These are phyloP conservation scores for Beauveria bassiana DNA, from an alignment of 2,329 filamentous ascomycete genomes.

Conservation along the genomic window DNA sequence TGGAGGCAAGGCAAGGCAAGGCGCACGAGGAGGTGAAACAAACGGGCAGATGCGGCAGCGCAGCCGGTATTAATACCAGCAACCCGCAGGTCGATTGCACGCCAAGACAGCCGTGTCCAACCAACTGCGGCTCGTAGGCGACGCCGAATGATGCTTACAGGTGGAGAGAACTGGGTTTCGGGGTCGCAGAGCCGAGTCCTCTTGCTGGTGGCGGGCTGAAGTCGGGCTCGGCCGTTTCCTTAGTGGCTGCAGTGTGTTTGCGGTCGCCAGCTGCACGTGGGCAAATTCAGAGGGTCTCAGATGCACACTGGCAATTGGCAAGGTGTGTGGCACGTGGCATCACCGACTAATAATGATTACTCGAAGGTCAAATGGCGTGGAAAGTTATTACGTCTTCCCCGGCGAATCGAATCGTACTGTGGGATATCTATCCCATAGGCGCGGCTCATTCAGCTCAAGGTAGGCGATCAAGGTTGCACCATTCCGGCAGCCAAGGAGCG, in stretches of 20 bases:
- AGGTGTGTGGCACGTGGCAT: background rate
- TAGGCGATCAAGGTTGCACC: background rate
- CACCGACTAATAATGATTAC: too few relatives aligned
- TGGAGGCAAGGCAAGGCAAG: background rate
- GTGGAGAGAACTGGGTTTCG: background rate
- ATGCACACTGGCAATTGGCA: background rate
- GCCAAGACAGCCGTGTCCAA: background rate
- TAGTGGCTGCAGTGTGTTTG: background rate
- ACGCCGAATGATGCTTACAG: background rate
- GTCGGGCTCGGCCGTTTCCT: background rate
- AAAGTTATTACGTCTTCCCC: background rate
- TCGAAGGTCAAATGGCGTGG: too few relatives aligned
- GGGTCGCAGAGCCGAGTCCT: background rate
- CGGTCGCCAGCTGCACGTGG: constrained; percentile 7
- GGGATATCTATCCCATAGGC: background rate
- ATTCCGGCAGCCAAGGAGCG: background rate
- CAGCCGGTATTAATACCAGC: background rate
- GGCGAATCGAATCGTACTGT: too few relatives aligned
- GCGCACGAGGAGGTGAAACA: background rate
- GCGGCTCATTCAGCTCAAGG: background rate
- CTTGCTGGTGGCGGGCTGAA: background rate
- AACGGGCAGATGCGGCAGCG: background rate
- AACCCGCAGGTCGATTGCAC: background rate
- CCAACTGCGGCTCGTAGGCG: background rate
- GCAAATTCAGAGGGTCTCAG: background rate